These are phyloP conservation scores for Pogostemon cablin DNA, from an alignment of 257 asterid species.

Conservation along the genomic window DNA sequence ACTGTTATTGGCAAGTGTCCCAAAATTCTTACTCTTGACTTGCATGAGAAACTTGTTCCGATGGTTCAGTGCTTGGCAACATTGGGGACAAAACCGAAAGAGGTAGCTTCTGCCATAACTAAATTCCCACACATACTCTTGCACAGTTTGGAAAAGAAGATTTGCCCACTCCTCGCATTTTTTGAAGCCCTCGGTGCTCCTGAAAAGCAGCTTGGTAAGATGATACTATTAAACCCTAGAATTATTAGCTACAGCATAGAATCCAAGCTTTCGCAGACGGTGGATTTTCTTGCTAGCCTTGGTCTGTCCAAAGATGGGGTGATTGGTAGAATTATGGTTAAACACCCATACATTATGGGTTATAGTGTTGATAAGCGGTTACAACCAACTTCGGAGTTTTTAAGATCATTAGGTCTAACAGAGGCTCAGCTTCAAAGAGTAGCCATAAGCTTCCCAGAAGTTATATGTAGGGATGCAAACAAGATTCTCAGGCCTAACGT, in stretches of 20 bases:
- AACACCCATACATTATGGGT: slow-evolving; percentile 82
- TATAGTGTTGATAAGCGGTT: slow-evolving; percentile 80
- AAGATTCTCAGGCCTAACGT: slow-evolving; percentile 73
- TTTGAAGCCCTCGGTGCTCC: slow-evolving; percentile 87
- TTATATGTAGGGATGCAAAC: slow-evolving; percentile 78
- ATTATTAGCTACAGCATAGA: slow-evolving; percentile 92
- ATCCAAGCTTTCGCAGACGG: slow-evolving; percentile 70
- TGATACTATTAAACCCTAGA: slow-evolving; percentile 84
- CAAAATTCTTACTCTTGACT: slow-evolving; percentile 75
- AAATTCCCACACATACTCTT: slow-evolving; percentile 84
- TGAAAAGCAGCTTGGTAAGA: slow-evolving; percentile 82
- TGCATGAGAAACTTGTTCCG: slow-evolving; percentile 79
- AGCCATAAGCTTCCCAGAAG: slow-evolving; percentile 71
- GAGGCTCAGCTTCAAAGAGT: slow-evolving; percentile 68
- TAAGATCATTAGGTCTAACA: slow-evolving; percentile 70
- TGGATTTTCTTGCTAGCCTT: slow-evolving; percentile 71
- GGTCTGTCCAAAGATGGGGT: slow-evolving; percentile 69
- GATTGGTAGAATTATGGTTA: slow-evolving; percentile 80
- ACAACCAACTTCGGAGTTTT: slow-evolving; percentile 72
- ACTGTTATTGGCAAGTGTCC: slow-evolving; percentile 76
- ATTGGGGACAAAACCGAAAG: slow-evolving; percentile 75
- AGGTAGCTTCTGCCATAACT: slow-evolving; percentile 78
- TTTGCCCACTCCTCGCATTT: slow-evolving; percentile 93
- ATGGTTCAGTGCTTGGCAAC: slow-evolving; percentile 80
- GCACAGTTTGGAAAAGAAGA: slow-evolving; percentile 90